Conservation (phyloP, 139 green algal genomes). For the Pleodorina starrii region DNA sequence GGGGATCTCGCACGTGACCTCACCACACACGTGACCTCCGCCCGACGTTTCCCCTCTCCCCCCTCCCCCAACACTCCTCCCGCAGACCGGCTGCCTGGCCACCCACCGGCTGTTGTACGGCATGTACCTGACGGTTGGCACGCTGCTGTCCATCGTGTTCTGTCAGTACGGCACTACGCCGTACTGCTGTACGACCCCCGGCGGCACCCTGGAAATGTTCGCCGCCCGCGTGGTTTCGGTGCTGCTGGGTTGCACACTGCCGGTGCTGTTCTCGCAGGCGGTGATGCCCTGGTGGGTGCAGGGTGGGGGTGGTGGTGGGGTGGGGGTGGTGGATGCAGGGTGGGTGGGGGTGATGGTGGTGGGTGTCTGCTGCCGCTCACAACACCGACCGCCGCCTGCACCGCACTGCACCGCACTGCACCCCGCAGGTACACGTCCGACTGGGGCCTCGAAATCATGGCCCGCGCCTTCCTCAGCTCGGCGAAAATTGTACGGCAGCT, state of each 20-base stretch:
- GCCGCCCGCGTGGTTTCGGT: constrained; percentile 13
- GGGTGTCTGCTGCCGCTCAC: not conserved
- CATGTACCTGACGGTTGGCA: constrained; percentile 10
- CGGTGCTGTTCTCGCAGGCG: not conserved
- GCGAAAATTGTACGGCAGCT: not conserved
- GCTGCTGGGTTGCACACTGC: constrained; percentile 4
- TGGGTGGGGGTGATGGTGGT: not conserved
- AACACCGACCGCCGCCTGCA: too few species aligned
- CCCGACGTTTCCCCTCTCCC: not conserved
- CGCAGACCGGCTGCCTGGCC: not conserved
- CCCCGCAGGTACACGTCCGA: constrained; percentile 15
- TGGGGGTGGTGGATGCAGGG: not conserved
- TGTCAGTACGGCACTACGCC: not conserved
- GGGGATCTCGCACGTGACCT: not conserved
- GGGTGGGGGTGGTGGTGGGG: not conserved
- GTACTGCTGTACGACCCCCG: not conserved
- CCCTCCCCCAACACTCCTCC: not conserved
- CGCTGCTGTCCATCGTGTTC: constrained; percentile 14
- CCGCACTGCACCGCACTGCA: not conserved
- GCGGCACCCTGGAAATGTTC: not conserved
- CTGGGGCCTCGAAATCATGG: constrained; percentile 37
- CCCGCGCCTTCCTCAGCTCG: not conserved
- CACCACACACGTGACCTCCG: not conserved
- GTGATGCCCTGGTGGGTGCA: constrained; percentile 13
- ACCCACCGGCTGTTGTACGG: not conserved